Evolutionary conservation across 2,329 filamentous ascomycete genomes (phyloP).

Genomic region (Claviceps paspali): DNA sequence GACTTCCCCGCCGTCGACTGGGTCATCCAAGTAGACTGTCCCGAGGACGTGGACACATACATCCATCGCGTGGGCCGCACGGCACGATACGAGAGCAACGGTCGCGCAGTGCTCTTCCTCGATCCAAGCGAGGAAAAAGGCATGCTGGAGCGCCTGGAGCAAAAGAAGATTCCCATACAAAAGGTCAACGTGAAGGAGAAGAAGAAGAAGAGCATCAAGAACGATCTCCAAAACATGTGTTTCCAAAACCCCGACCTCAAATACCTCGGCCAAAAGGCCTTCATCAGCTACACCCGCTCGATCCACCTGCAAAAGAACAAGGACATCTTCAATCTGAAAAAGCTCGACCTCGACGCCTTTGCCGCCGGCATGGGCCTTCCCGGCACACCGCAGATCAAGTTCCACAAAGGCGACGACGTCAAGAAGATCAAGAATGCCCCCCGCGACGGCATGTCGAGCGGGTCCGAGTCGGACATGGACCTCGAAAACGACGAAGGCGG

Average conservation of each 20-base stretch:
- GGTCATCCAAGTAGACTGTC: conserved; percentile 97
- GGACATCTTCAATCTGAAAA: conserved; percentile 71
- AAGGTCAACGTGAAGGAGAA: conserved; percentile 75
- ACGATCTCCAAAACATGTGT: conserved; percentile 83
- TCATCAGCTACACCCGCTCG: conserved; percentile 76
- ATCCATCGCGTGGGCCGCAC: conserved; percentile 93
- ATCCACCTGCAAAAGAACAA: conserved; percentile 84
- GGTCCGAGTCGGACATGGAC: conserved; percentile 41
- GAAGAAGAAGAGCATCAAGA: conserved; percentile 75
- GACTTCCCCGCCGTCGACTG: conserved; percentile 96
- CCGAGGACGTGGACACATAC: conserved; percentile 93
- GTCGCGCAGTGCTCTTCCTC: conserved; percentile 77
- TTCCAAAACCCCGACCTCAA: conserved; percentile 91
- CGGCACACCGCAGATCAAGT: conserved; percentile 84
- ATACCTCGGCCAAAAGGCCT: conserved; percentile 90
- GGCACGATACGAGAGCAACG: conserved; percentile 79
- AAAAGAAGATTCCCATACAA: conserved; percentile 80
- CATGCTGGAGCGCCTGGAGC: conserved; percentile 74
- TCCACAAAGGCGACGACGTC: conserved; percentile 75
- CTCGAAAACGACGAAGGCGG: conserved; percentile 24
- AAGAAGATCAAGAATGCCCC: conserved; percentile 81
- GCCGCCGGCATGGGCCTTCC: conserved; percentile 77
- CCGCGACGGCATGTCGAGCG: conserved; percentile 48
- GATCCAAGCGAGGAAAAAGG: conserved; percentile 84
- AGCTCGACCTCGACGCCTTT: conserved; percentile 73